Evolutionary conservation across 176 grass and related monocot species (phyloP), one percentile per base, ranked within the genome.

Genomic region (Phyllostachys edulis): DNA sequence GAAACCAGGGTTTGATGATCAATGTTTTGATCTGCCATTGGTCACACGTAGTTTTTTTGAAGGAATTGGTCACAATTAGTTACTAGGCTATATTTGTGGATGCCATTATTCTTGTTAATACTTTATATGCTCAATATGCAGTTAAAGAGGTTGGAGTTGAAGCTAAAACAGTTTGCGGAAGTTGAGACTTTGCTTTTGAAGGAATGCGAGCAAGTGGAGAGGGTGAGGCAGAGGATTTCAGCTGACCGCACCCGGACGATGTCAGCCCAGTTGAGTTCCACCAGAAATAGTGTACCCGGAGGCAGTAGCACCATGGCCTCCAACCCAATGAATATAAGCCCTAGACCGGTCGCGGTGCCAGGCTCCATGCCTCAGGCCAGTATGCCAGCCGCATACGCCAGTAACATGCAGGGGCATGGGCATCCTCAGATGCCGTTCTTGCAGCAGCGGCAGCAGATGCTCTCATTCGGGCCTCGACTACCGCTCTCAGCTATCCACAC

Each of bases 141-240:
- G 96, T 87, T 99, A 59, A 99, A 99, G 69, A 95, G 96, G 63
- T 61, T 99, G 83, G 96, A 99, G 80, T 69, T 94, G 79, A 99
- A 96, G 86, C 29, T 99, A 87, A 99, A 94, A 83, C 93, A 99
- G 73, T 99, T 96, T 78, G 96, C 96, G 0, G 93, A 99, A 82
- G 85, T 99, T 17, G 96, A 99, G 85, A 99, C 96, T 20, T 85
- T 92, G 62, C 80, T 99, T 61, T 82, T 95, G 77, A 98, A 98
- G 86, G 96, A 99, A 90, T 99, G 96, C 36, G 93, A 99, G 69
- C 93, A 94, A 76, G 89, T 91, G 9, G 96, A 99, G 59, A 87
- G 88, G 76, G 62, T 82, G 34, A 89, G 93, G 50, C 96, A 94
- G 52, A 87, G 83, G 67, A 88, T 98, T 71, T 83, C 85, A 51